phyloP scores from a whole-genome alignment of 805 yeast species.

The Hanseniaspora hatyaiensis region DNA sequence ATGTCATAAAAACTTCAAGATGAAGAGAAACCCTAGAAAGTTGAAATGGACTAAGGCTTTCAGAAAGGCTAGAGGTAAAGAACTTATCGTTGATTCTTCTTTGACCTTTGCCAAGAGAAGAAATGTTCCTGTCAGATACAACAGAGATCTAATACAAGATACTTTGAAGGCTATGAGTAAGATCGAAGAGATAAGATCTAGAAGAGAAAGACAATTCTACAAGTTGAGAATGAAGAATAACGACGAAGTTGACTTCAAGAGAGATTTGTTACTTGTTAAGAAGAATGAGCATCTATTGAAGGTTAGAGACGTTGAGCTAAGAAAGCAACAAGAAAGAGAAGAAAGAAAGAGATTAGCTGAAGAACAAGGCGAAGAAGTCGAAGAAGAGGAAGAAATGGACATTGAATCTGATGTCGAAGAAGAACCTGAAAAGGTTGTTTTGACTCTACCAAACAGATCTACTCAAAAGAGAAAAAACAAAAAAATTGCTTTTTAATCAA shows the following conservation, averaged over 20 bases:
- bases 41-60: constrained; percentile 97
- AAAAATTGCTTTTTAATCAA: constrained; percentile 30
- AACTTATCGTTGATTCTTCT: constrained; percentile 92
- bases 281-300: constrained; percentile 77
- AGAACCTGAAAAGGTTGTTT: constrained; percentile 39
- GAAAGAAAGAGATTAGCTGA: constrained; percentile 46
- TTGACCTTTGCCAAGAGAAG: constrained; percentile 94
- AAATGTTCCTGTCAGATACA: constrained; percentile 94
- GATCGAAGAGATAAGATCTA: constrained; percentile 88
- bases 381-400: constrained; percentile 31
- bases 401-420: constrained; percentile 30
- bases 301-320: constrained; percentile 86
- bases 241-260: constrained; percentile 70
- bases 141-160: constrained; percentile 88
- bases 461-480: constrained; percentile 33
- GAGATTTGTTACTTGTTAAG: constrained; percentile 82
- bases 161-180: constrained; percentile 92
- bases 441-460: constrained; percentile 40
- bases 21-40: constrained; percentile 96
- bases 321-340: constrained; percentile 59
- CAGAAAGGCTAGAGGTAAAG: constrained; percentile 98
- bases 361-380: constrained; percentile 38
- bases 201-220: constrained; percentile 96
- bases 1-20: constrained; percentile 94
- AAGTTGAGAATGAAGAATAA: constrained; percentile 99